phyloP scores from a whole-genome alignment of 176 grass and related monocot genomes.

The Musa acuminata region DNA sequence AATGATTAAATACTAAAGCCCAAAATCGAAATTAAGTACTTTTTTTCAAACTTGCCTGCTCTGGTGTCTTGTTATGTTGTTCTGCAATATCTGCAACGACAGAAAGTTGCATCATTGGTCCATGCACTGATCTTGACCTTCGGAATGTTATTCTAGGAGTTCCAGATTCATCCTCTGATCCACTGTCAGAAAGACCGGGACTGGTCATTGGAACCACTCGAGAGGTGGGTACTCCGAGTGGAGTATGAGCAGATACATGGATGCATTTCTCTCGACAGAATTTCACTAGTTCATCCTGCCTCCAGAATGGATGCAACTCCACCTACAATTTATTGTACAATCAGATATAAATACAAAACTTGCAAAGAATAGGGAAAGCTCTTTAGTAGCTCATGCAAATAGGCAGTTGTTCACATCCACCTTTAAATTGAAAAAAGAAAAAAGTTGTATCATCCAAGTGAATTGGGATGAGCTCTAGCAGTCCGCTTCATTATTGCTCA shows the following conservation, averaged over 20 bases:
- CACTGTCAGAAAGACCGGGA: slow-evolving; percentile 35
- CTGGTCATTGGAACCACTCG: slow-evolving; percentile 18
- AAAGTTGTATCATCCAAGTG: too few species aligned
- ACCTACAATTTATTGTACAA: slow-evolving; percentile 18
- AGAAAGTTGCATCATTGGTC: slow-evolving; percentile 39
- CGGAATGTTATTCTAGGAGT: slow-evolving; percentile 38
- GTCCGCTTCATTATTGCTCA: background rate
- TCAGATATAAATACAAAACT: background rate
- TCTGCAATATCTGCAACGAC: slow-evolving; percentile 34
- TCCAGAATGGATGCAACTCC: slow-evolving; percentile 46
- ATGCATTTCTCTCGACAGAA: slow-evolving; percentile 42
- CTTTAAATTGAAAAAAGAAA: background rate
- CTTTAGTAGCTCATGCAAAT: background rate
- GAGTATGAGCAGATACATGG: slow-evolving; percentile 40
- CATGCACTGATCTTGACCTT: slow-evolving; percentile 38
- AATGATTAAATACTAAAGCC: too few species aligned
- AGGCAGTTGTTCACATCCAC: background rate
- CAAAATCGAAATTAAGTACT: too few species aligned
- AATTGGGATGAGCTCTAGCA: background rate
- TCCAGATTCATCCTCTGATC: slow-evolving; percentile 39
- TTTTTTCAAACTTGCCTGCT: slow-evolving; percentile 19
- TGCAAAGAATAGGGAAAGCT: background rate
- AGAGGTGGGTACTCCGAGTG: slow-evolving; percentile 31
- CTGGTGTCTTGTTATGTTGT: slow-evolving; percentile 33
- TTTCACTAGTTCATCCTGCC: slow-evolving; percentile 35